Conservation (phyloP, 768 basidiomycete genomes). For the Boletus huronensis region DNA sequence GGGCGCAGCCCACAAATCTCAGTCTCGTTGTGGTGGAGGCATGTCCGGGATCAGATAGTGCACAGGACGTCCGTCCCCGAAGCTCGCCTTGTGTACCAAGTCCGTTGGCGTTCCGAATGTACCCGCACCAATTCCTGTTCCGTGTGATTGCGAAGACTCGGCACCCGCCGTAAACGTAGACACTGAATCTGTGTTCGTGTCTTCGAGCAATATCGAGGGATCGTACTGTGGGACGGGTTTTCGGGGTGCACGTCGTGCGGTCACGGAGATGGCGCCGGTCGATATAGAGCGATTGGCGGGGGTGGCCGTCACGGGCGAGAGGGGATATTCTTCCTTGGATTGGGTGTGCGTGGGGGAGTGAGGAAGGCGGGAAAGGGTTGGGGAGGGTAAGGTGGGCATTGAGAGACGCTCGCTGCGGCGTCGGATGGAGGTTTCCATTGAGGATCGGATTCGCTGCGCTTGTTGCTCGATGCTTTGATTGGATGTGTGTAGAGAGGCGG, state of each 20-base stretch:
- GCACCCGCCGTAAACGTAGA: constrained; percentile 21
- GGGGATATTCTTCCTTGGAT: constrained; percentile 30
- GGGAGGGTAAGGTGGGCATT: constrained; percentile 25
- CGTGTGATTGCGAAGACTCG: constrained; percentile 30
- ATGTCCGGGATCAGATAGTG: constrained; percentile 63
- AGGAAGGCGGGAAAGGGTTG: constrained; percentile 12
- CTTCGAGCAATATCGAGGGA: constrained; percentile 27
- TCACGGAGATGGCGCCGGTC: constrained; percentile 18
- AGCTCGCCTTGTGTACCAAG: constrained; percentile 42
- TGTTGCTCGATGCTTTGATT: constrained; percentile 27
- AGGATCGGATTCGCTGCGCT: constrained; percentile 30
- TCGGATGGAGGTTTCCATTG: constrained; percentile 27
- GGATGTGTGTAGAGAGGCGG: constrained; percentile 10
- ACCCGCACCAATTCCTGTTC: constrained; percentile 16
- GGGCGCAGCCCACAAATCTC: constrained; percentile 7
- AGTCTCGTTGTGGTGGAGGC: constrained; percentile 37
- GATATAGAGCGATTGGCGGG: constrained; percentile 31
- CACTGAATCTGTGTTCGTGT: constrained; percentile 18
- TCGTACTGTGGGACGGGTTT: constrained; percentile 60
- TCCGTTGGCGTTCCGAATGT: constrained; percentile 10
- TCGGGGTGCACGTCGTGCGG: constrained; percentile 37
- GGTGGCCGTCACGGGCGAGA: constrained; percentile 19
- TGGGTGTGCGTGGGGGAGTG: constrained; percentile 16
- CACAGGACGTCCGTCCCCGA: constrained; percentile 44
- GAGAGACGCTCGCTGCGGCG: constrained; percentile 30